Base-by-base conservation (phyloP, 129 eudicot genomes). In the Silybum marianum region DNA sequence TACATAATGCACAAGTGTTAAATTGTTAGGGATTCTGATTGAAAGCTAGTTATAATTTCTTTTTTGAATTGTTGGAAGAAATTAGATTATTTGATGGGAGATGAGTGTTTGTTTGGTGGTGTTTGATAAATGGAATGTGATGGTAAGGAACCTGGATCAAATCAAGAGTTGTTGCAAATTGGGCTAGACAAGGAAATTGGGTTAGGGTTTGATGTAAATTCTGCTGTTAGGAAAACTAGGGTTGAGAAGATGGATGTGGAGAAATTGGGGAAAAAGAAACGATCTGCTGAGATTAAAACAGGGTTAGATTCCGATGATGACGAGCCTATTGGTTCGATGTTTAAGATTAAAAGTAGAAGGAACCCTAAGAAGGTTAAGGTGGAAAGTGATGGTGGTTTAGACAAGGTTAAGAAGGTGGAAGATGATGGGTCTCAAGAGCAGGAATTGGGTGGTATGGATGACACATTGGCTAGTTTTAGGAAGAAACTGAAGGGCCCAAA, bases 401-500 rank as follows among this genome's bases (percentile, higher is more conserved):
- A 26, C 23, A 85, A 75, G 51, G 85, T 58, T 10, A 82, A 78
- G 71, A 71, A 85, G 51, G 77, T 76, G 67, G 80, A 79, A 44
- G 67, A 63, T 73, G 72, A 51, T 74, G 84, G 38, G 81, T 82
- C 48, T 62, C 51, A 39, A 44, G 88, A 78, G 70, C 91, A 84
- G 81, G 97, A 90, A 65, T 82, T 89, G 51, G 97, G 89, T 73
- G 93, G 97, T 65, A 88, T 96, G 98, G 91, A 90, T 73, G 99
- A 93, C 77, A 96, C 99, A 24, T 89, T 96, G 86, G 99, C 98
- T 32, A 80, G 77, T 68, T 93, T 93, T 76, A 88, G 89, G 89
- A 96, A 90, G 91, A 96, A 91, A 77, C 85, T 96, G 87, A 93
- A 87, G 91, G 95, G 85, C 22, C 97, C 99, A 6, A 96, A 87